Conservation (phyloP, 2,329 filamentous ascomycete species). For the Botryotinia narcissicola region DNA sequence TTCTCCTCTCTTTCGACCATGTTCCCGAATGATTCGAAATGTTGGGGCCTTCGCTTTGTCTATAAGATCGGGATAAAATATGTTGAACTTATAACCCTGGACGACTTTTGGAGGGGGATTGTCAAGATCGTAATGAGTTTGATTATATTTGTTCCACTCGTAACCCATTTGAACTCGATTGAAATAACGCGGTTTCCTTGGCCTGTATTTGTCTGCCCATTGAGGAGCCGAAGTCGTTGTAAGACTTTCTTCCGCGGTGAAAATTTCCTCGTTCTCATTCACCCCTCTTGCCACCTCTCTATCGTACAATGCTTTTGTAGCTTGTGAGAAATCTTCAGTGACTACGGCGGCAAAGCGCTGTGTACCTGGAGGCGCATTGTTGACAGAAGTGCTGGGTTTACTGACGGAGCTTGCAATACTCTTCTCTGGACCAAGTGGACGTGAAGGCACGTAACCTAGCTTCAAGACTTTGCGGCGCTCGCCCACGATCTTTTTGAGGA, state of each 20-base stretch:
- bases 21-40: slow-evolving; percentile 91
- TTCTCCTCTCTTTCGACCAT: slow-evolving; percentile 83
- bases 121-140: slow-evolving; percentile 98
- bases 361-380: slow-evolving; percentile 52
- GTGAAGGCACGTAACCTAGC: slow-evolving; percentile 65
- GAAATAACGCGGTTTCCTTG: slow-evolving; percentile 93
- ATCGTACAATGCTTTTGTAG: slow-evolving; percentile 86
- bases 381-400: slow-evolving; percentile 40
- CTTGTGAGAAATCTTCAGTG: slow-evolving; percentile 80
- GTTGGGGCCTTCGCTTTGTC: slow-evolving; percentile 93
- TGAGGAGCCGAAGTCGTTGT: slow-evolving; percentile 61
- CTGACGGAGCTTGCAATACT: slow-evolving; percentile 35
- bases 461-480: slow-evolving; percentile 62
- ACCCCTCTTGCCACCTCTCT: slow-evolving; percentile 89
- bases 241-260: slow-evolving; percentile 83
- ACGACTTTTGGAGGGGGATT: slow-evolving; percentile 97
- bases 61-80: slow-evolving; percentile 96
- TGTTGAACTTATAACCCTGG: slow-evolving; percentile 99
- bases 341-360: slow-evolving; percentile 67
- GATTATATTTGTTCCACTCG: slow-evolving; percentile 99
- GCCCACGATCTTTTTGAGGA: slow-evolving; percentile 54
- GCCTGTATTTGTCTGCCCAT: slow-evolving; percentile 82
- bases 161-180: slow-evolving; percentile 99
- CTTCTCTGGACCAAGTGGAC: slow-evolving; percentile 43
- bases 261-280: slow-evolving; percentile 92